Base-by-base conservation (phyloP, 805 yeast species). In the Saccharomycopsis fermentans region DNA sequence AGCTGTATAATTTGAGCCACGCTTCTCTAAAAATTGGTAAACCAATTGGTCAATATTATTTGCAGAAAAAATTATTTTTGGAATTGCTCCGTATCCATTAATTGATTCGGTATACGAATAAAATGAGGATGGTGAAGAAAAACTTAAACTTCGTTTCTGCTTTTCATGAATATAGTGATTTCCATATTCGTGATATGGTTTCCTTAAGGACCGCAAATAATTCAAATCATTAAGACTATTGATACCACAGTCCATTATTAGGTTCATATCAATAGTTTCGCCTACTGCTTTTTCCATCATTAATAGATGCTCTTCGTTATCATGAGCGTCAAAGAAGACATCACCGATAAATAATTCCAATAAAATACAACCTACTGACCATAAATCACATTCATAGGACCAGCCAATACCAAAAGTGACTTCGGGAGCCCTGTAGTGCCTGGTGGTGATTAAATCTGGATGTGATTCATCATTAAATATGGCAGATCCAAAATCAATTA, bases 341-440 rank as follows among this genome's bases (percentile, higher is more conserved):
- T 90, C 96, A 29, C 99, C 99, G 19, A 95, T 89, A 40, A 88
- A 84, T 55, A 94, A 73, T 72, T 94, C 99, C 9, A 90, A 91
- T 37, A 94, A 73, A 16, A 94, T 89, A 70, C 98, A 92, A 0
- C 97, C 99, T 51, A 94, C 77, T 1, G 96, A 88, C 99, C 99
- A 94, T 74, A 92, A 75, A 70, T 94, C 99, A 70, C 98, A 92
- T 0, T 97, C 96, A 65, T 80, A 90, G 6, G 96, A 87, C 98
- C 99, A 94, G 19, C 97, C 97, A n/a, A 81, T 78, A 1, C 97
- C 97, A 34, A 94, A 73, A 1, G 92, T 90, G 63, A 94, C 90
- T 69, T 94, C 99, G 0, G 99, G 99, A 0, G 99, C 99, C 57
- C 99, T 76, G 70, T 94, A 94, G 71, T 94, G 99, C 55, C 99